Evolutionary conservation across 2,329 filamentous ascomycete species (phyloP).

Genomic region (Thermothelomyces thermophilus): DNA sequence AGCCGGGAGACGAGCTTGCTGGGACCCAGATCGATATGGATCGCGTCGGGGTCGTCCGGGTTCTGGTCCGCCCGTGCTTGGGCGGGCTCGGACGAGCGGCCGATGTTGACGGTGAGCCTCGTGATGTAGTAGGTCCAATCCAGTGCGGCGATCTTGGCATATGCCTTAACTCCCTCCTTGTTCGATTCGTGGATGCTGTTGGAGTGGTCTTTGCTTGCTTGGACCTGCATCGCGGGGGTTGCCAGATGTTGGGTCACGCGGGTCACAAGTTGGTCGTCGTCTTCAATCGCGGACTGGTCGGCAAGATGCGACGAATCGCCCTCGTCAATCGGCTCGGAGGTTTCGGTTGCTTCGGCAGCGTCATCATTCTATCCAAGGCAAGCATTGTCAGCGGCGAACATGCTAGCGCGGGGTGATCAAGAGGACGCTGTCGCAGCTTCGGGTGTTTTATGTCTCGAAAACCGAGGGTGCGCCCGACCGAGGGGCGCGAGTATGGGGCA

Average conservation of each 20-base stretch:
- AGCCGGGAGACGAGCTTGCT: conserved; percentile 74
- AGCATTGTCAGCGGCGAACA: conserved; percentile 24
- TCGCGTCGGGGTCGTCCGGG: conserved; percentile 42
- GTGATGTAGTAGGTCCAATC: conserved; percentile 84
- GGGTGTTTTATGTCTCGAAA: neutral
- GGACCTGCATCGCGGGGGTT: conserved; percentile 42
- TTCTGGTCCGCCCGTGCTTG: conserved; percentile 29
- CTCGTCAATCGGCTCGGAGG: conserved; percentile 38
- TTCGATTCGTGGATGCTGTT: conserved; percentile 58
- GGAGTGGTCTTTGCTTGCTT: conserved; percentile 56
- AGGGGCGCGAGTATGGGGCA: conserved; percentile 11
- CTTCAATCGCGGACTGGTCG: conserved; percentile 35
- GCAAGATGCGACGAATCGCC: conserved; percentile 40
- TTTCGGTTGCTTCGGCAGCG: conserved; percentile 33
- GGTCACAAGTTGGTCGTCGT: conserved; percentile 50
- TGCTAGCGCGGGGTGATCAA: neutral
- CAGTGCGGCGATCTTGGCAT: conserved; percentile 73
- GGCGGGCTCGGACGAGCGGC: conserved; percentile 54
- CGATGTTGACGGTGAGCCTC: conserved; percentile 68
- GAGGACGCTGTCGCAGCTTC: neutral
- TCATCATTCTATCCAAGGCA: conserved; percentile 28
- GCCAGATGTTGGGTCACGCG: conserved; percentile 45
- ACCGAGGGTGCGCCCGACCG: conserved; percentile 2
- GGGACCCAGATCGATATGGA: conserved; percentile 86
- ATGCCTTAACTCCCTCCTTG: conserved; percentile 61